Base-by-base conservation (phyloP, 768 basidiomycete genomes). In the Auriscalpium microsporum region DNA sequence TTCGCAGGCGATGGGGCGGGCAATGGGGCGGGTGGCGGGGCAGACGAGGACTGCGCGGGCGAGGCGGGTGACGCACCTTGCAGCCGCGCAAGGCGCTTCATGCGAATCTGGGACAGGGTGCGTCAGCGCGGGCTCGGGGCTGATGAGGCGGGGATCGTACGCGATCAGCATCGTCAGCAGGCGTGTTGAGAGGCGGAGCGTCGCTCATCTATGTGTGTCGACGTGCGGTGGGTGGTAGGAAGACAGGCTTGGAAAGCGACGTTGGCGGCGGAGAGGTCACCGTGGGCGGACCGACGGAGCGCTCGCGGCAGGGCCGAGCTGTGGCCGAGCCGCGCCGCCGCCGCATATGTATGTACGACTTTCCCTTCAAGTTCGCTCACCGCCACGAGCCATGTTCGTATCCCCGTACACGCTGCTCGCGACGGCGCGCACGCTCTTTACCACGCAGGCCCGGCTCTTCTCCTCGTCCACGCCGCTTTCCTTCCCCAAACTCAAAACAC, bases 81-180 rank as follows among this genome's bases (percentile, higher is more conserved):
- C 8, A 97, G 77, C 68, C 89, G 91, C 35, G 90, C 93, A 52
- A 98, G 78, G 54, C 94, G 83, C 71, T 95, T 95, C 68, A 91
- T 73, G 60, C 93, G 90, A 66, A 96, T 95, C 94, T 95, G 63
- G 13, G 45, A 51, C 35, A 28, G 33, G 17, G 16, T 19, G 10
- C 19, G 14, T 58, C 19, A 53, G 56, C 34, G 37, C 19, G 14
- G 28, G 28, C 28, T 28, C 28, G 28, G 28, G 28, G 28, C 5
- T 3, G 17, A 7, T 10, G 19, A 48, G 45, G n/a, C 19, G 28
- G 16, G 45, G 37, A 38, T 49, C 61, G 34, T 76, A 90, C 89
- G 52, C 85, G 80, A 64, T 91, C 91, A 10, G 90, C 92, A 69
- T 91, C 90, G 58, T 85, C 82, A 58, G 83, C 80, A 0, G 86